Conservation (phyloP, 2,329 filamentous ascomycete species). For the Onygena corvina region DNA sequence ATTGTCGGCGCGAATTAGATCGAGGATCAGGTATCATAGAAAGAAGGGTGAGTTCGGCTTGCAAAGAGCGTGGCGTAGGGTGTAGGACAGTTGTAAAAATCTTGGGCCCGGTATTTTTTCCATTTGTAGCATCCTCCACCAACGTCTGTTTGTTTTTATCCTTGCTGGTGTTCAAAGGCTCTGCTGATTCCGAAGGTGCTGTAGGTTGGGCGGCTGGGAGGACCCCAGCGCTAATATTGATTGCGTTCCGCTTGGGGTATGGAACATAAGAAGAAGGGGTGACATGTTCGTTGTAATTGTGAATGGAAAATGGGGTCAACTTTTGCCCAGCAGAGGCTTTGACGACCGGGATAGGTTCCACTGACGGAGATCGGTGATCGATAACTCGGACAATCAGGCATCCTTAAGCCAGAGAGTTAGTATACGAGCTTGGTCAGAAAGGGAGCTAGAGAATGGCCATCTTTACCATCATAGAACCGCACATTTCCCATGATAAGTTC, state of each 20-base stretch:
- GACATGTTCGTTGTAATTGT: conserved; percentile 81
- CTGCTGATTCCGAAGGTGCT: background rate
- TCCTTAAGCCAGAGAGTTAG: conserved; percentile 27
- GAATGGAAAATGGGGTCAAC: conserved; percentile 64
- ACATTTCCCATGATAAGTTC: conserved; percentile 61
- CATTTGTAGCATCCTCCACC: conserved; percentile 42
- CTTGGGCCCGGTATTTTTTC: conserved; percentile 40
- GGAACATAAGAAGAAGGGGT: conserved; percentile 78
- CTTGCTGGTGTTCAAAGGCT: background rate
- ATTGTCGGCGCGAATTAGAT: conserved; percentile 38
- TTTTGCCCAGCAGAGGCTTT: conserved; percentile 48
- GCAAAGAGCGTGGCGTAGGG: conserved; percentile 63
- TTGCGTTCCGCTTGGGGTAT: conserved; percentile 46
- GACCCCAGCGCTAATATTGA: conserved; percentile 33
- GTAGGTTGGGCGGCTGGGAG: background rate
- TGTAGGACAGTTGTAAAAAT: conserved; percentile 71
- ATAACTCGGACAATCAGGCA: conserved; percentile 92
- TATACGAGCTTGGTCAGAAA: background rate
- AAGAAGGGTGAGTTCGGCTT: conserved; percentile 65
- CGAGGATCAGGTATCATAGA: conserved; percentile 55
- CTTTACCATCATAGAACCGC: conserved; percentile 70
- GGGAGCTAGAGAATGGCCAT: no score
- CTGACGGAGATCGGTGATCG: conserved; percentile 61
- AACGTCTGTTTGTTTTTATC: background rate
- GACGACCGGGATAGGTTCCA: conserved; percentile 46